phyloP scores from a whole-genome alignment of 495 filamentous ascomycete species.

The Parathielavia hyrcaniae region DNA sequence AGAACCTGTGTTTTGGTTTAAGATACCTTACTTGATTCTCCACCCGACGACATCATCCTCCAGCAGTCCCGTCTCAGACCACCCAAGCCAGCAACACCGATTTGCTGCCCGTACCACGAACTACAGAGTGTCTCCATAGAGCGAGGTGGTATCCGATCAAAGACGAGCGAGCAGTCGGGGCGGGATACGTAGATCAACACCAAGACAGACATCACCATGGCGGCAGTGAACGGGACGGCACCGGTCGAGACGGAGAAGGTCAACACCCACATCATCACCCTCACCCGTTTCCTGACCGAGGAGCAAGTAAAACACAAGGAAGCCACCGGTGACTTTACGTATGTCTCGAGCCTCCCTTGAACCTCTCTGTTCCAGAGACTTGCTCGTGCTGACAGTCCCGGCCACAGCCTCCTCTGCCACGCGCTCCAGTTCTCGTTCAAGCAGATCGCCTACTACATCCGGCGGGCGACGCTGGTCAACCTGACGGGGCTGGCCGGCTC shows the following conservation, averaged over 20 bases:
- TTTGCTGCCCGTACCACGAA: not conserved
- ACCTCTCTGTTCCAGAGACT: not conserved
- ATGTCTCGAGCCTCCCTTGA: constrained; percentile 28
- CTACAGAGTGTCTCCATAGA: not conserved
- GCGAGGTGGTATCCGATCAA: not conserved
- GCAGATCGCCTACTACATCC: constrained; percentile 98
- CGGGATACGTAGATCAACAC: not conserved
- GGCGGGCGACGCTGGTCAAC: constrained; percentile 93
- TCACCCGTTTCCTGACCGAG: constrained; percentile 92
- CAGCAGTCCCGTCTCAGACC: not conserved
- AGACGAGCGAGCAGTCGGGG: not conserved
- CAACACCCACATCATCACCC: constrained; percentile 92
- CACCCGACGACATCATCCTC: constrained; percentile 4
- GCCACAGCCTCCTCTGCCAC: constrained; percentile 84
- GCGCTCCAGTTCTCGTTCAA: constrained; percentile 99
- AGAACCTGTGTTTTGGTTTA: not conserved
- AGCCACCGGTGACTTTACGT: constrained; percentile 98
- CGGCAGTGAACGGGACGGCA: constrained; percentile 34
- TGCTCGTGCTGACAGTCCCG: not conserved
- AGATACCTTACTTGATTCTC: not conserved
- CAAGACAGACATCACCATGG: constrained; percentile 16
- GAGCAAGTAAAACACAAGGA: constrained; percentile 89
- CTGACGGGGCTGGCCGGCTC: constrained; percentile 90
- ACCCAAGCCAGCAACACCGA: not conserved
- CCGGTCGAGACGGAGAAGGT: constrained; percentile 58